Evolutionary conservation across 495 filamentous ascomycete genomes (phyloP), one percentile per base, ranked within the genome.

Genomic region (Neurospora sp.): DNA sequence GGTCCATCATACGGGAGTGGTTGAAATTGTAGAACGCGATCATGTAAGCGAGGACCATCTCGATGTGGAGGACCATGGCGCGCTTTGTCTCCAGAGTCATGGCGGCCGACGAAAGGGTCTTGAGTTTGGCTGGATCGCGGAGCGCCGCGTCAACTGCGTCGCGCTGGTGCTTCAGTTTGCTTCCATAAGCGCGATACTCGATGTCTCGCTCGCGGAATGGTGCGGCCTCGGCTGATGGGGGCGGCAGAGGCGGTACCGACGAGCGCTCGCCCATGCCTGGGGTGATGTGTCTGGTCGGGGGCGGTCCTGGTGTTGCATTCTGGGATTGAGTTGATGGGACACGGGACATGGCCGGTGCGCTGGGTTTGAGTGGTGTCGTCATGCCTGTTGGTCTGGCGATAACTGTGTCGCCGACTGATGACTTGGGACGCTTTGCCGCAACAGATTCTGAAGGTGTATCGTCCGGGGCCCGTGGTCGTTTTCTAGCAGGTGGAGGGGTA

Each of bases 271-370:
- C 78, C 0, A 78, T 77, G 11, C 81, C 81, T 4, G 84, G 84
- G 0, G 84, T 85, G 42, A 82, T 78, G 39, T 77, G 78, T 37
- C 80, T 80, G 0, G 78, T 70, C 42, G 79, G 79, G 5, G 54
- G 27, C 27, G 54, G 54, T 18, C 82, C 83, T 12, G 85, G 84
- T 2, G 85, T 86, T 39, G 79, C 79, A 18, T 76, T 78, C 72
- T 83, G 81, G 5, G 84, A 86, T 69, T 84, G 83, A 73, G 76
- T 85, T n/a, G 85, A 86, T 23, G 84, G 76, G 12, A 84, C 83
- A n/a, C 84, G 82, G 11, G 81, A 83, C 84, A 86, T 87, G 60
- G 83, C 76, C 1, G 83, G 82, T 27, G 84, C 79, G 37, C 72
- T 70, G n/a, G 78, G 82, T 72, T 84, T 85, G 20, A 84, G 81